Evolutionary conservation across 495 filamentous ascomycete species (phyloP).

Genomic region (Podospora pseudopauciseta): DNA sequence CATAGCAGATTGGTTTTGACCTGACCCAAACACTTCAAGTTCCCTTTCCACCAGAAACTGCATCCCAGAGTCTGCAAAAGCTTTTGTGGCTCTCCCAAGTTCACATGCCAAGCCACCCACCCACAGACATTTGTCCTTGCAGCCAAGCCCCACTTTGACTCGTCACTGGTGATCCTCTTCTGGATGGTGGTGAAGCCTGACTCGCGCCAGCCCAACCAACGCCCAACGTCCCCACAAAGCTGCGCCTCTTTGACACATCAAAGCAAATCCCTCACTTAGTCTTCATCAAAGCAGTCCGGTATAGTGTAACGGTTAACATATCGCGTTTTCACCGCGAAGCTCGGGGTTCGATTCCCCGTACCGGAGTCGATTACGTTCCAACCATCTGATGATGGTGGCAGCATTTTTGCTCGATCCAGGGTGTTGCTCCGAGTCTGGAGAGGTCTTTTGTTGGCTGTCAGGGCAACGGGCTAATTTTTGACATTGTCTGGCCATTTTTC

Average conservation of each 20-base stretch:
- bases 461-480: neutral
- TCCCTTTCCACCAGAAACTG: neutral
- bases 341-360: constrained; percentile 52
- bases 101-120: neutral
- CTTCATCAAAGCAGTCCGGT: constrained; percentile 27
- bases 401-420: neutral
- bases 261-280: neutral
- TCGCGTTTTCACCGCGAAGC: constrained; percentile 50
- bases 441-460: neutral
- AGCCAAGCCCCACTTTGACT: neutral
- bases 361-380: constrained; percentile 28
- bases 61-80: neutral
- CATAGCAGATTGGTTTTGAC: no score
- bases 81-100: neutral
- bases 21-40: neutral
- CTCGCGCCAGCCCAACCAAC: neutral
- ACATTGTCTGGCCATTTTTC: neutral
- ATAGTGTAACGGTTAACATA: constrained; percentile 50
- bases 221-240: neutral
- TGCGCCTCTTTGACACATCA: neutral
- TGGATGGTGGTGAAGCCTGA: neutral
- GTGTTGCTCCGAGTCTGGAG: no score
- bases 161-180: neutral
- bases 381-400: neutral
- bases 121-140: neutral